phyloP scores from a whole-genome alignment of 202 grass and related monocot species.

The Zoysia matrella region DNA sequence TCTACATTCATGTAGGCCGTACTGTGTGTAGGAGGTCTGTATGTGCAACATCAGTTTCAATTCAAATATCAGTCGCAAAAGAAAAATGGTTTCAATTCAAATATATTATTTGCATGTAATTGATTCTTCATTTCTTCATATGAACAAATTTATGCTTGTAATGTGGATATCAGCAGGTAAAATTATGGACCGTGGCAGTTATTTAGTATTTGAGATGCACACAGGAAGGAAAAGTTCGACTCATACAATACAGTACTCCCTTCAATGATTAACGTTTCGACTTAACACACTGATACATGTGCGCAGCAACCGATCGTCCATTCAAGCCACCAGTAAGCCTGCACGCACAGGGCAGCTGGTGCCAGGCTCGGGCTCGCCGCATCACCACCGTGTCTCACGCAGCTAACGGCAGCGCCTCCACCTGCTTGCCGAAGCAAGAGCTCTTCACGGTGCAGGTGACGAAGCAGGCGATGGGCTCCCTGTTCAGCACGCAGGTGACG shows the following conservation, averaged over 20 bases:
- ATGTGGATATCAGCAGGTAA: neutral
- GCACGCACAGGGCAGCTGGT: too few relatives aligned
- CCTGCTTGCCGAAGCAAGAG: slow-evolving; percentile 6
- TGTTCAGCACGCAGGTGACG: slow-evolving; percentile 12
- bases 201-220: too few relatives aligned
- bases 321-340: neutral
- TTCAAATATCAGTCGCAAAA: too few relatives aligned
- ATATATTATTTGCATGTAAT: too few relatives aligned
- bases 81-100: too few relatives aligned
- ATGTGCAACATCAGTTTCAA: too few relatives aligned
- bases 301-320: too few relatives aligned
- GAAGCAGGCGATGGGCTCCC: slow-evolving; percentile 18
- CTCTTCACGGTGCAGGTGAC: slow-evolving; percentile 30
- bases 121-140: too few relatives aligned
- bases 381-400: neutral
- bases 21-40: too few relatives aligned
- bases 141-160: too few relatives aligned
- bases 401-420: neutral
- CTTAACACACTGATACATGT: neutral
- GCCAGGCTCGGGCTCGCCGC: neutral
- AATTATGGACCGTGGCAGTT: neutral
- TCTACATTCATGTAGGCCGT: too few relatives aligned
- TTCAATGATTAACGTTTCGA: neutral
- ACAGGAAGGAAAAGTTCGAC: neutral
- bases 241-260: neutral